Conservation (phyloP, 1,284 basidiomycete species). For the Hymenochaete sp. region DNA sequence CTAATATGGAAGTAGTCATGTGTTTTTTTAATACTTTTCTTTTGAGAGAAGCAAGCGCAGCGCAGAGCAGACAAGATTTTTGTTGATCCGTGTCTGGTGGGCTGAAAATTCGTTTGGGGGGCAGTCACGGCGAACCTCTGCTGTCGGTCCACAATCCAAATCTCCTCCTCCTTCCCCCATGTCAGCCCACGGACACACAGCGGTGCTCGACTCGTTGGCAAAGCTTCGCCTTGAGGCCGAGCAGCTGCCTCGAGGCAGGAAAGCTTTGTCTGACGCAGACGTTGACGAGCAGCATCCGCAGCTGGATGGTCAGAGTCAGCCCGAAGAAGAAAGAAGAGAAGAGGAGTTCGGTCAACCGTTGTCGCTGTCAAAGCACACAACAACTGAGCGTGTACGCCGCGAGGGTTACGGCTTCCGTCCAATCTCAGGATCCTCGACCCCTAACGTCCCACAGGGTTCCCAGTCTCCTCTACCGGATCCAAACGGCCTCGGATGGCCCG, state of each 20-base stretch:
- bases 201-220: conserved; percentile 13
- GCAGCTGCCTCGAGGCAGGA: not conserved
- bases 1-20: no score
- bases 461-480: conserved; percentile 60
- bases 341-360: conserved; percentile 4
- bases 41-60: no score
- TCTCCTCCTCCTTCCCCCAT: no score
- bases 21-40: no score
- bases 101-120: no score
- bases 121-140: no score
- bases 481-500: conserved; percentile 92
- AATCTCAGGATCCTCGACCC: conserved; percentile 59
- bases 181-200: conserved; percentile 12
- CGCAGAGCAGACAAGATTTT: no score
- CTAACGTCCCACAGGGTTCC: conserved; percentile 26
- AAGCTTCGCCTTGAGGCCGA: conserved; percentile 16
- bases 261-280: not conserved
- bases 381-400: conserved; percentile 24
- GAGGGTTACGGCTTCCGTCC: conserved; percentile 80
- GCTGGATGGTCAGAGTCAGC: not conserved
- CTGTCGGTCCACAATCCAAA: no score
- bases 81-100: no score
- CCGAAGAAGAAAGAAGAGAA: not conserved
- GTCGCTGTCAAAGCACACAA: conserved; percentile 8
- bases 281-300: not conserved